Percentiles rank a stretch among this genome's conserved stretches.
Evolutionary conservation across 805 yeast species (phyloP).

Genomic region (Brettanomyces sp.): DNA sequence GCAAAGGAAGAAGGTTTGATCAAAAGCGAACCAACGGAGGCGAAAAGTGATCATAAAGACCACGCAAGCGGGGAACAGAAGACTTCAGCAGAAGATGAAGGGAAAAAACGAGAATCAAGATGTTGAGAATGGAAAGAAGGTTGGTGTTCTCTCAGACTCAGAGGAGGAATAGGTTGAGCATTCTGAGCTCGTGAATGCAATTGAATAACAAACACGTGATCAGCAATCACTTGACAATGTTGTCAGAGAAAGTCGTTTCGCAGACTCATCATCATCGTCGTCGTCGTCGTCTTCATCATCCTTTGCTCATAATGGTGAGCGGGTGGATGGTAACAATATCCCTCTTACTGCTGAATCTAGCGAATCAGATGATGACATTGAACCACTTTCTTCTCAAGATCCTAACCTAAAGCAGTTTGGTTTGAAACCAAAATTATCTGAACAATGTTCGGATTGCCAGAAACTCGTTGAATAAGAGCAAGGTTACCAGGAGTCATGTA

Average conservation of each 20-base stretch:
- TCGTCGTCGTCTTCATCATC: neutral
- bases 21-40: neutral
- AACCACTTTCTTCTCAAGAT: conserved; percentile 16
- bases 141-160: conserved; percentile 9
- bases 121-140: conserved; percentile 5
- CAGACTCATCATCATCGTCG: neutral
- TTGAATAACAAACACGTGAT: conserved; percentile 13
- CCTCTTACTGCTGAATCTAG: no score
- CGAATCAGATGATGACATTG: neutral
- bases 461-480: conserved; percentile 32
- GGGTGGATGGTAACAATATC: no score
- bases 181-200: conserved; percentile 24
- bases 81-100: conserved; percentile 5
- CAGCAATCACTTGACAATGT: neutral
- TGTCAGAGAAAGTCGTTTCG: neutral
- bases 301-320: no score
- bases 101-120: conserved; percentile 4
- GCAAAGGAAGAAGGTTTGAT: neutral
- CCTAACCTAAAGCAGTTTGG: conserved; percentile 29
- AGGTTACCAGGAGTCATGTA: conserved; percentile 40
- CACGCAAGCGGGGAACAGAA: neutral
- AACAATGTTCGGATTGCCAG: conserved; percentile 41
- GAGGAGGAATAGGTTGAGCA: conserved; percentile 4
- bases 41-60: neutral
- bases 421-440: conserved; percentile 38